Base-by-base conservation (phyloP, 1,284 basidiomycete species). In the Psilocybe mexicana region DNA sequence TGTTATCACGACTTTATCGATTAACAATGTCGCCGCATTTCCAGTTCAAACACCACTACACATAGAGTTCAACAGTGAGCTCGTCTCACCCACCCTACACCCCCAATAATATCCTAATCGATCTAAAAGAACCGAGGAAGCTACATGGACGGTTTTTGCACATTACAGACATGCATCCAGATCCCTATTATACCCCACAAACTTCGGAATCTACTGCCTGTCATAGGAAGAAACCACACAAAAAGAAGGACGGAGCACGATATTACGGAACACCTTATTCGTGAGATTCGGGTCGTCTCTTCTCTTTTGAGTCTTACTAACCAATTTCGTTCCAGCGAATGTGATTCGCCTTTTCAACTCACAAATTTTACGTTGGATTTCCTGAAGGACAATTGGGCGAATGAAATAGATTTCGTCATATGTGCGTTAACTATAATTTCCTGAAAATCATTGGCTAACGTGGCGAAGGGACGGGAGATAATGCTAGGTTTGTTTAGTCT, bases 331-430 rank as follows among this genome's bases (percentile, higher is more conserved):
- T 57, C 48, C 57, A 95, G 92, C 44, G 87, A 91, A 54, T 98
- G 95, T 69, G 95, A 98, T 73, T 84, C 93, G 12, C 93, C 94
- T 0, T 76, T 90, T 45, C 75, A 78, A 3, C 81, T 97, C 6
- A 86, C 92, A 47, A 91, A 95, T 70, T 80, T 85, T 45, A 93
- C 93, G 2, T 80, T 98, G 51, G 86, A 93, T 60, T 94, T 84
- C 79, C 72, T 96, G 58, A 86, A 88, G 57, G 79, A 87, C 67
- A 83, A 93, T 65, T 94, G 92, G 92, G 81, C 85, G 48, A 78
- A 84, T 60, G 87, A 93, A 66, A 83, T 98, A 46, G 95, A 98
- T 72, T 98, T 97, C 72, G 90, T 96, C 25, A 79, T 96, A 44
- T 94, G 92, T 86, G 63, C 65, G 79, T 76, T 10, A 35, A 18